Conservation (phyloP, 1,284 basidiomycete genomes). For the Ustilago tritici region DNA sequence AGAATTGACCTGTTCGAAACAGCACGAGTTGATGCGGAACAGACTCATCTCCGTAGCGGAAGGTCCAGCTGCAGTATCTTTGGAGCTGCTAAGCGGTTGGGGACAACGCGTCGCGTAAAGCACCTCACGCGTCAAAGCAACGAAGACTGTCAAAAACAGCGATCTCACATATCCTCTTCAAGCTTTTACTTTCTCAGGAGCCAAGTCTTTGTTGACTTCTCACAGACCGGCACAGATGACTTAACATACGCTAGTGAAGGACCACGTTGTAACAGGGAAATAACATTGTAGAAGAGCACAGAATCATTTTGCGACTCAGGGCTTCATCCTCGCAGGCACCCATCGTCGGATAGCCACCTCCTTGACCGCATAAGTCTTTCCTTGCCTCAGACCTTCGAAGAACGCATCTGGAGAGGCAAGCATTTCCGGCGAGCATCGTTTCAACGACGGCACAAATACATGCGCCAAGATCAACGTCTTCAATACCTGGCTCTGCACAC, state of each 20-base stretch:
- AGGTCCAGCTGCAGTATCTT: no score
- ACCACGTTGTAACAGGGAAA: no score
- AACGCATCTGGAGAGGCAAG: constrained; percentile 71
- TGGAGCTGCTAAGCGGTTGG: no score
- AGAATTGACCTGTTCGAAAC: no score
- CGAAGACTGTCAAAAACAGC: neutral
- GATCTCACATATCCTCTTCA: constrained; percentile 13
- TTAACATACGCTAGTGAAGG: no score
- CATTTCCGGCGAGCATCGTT: constrained; percentile 33
- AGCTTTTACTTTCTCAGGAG: no score
- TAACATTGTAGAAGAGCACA: no score
- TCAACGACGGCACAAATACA: constrained; percentile 58
- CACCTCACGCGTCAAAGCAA: neutral
- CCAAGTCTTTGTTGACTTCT: no score
- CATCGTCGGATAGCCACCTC: constrained; percentile 89
- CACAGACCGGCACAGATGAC: no score
- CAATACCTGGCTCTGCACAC: constrained; percentile 95
- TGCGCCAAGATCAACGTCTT: constrained; percentile 73
- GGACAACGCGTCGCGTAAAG: constrained; percentile 39
- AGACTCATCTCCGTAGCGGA: no score
- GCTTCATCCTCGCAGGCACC: constrained; percentile 90
- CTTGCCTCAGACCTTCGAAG: constrained; percentile 73
- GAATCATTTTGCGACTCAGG: constrained; percentile 71
- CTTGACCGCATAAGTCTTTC: constrained; percentile 76
- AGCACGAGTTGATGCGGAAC: no score